phyloP scores from a whole-genome alignment of 2,329 filamentous ascomycete species.

The Diplocarpon rosae region DNA sequence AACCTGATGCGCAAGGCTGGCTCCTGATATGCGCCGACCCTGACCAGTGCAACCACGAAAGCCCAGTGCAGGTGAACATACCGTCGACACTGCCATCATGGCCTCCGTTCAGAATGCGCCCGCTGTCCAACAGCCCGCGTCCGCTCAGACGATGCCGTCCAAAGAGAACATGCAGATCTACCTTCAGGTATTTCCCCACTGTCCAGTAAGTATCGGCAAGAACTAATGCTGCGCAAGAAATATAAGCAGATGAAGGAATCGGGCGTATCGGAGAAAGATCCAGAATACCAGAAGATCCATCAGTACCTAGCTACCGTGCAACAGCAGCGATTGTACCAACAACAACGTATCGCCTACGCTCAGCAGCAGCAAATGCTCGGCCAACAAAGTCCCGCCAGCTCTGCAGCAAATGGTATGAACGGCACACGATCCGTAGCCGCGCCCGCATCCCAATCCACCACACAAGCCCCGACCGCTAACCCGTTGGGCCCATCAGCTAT shows the following conservation, averaged over 20 bases:
- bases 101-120: constrained; percentile 68
- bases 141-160: constrained; percentile 40
- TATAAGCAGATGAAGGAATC: constrained; percentile 80
- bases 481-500: constrained; percentile 25
- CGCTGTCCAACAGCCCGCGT: constrained; percentile 54
- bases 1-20: constrained; percentile 28
- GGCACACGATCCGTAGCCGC: constrained; percentile 34
- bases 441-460: constrained; percentile 14
- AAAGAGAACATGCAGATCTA: constrained; percentile 70
- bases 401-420: constrained; percentile 45
- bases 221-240: constrained; percentile 47
- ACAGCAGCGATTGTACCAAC: constrained; percentile 36
- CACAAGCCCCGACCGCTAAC: constrained; percentile 17
- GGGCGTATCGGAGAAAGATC: constrained; percentile 71
- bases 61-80: constrained; percentile 6
- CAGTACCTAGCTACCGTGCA: constrained; percentile 65
- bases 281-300: constrained; percentile 75
- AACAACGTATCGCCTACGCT: constrained; percentile 39
- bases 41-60: constrained; percentile 14
- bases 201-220: not conserved
- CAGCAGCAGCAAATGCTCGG: constrained; percentile 39
- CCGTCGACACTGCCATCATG: constrained; percentile 41
- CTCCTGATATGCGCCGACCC: constrained; percentile 26
- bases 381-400: constrained; percentile 43
- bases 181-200: constrained; percentile 43